phyloP scores from a whole-genome alignment of 805 yeast genomes.

The Saturnispora sekii region DNA sequence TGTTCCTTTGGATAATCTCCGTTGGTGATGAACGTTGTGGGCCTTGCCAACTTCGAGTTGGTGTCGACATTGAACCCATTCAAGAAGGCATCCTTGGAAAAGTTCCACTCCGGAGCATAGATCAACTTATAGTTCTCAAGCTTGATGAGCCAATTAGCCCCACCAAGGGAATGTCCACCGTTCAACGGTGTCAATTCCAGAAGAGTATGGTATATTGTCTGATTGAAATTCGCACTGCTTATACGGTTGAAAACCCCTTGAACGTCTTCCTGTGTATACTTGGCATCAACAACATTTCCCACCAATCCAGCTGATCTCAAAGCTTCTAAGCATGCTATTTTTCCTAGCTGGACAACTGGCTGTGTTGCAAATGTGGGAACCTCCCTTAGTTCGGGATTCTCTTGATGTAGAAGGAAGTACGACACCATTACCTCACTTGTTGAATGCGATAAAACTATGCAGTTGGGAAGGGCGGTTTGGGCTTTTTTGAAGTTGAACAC shows the following conservation, averaged over 20 bases:
- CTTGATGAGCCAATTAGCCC: constrained; percentile 71
- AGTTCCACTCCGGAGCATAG: constrained; percentile 93
- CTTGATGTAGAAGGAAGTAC: constrained; percentile 52
- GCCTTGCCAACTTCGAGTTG: constrained; percentile 56
- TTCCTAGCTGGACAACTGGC: constrained; percentile 83
- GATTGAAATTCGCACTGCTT: constrained; percentile 65
- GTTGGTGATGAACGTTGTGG: constrained; percentile 75
- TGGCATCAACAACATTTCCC: constrained; percentile 58
- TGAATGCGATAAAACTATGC: constrained; percentile 73
- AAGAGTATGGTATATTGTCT: constrained; percentile 38
- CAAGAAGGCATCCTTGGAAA: constrained; percentile 76
- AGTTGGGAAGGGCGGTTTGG: not conserved
- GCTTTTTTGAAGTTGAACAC: not conserved
- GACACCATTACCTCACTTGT: constrained; percentile 76
- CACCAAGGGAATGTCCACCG: constrained; percentile 92
- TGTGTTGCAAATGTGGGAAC: constrained; percentile 79
- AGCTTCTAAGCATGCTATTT: constrained; percentile 74
- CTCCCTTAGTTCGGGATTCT: constrained; percentile 47
- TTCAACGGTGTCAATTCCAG: constrained; percentile 69
- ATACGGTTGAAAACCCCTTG: constrained; percentile 49
- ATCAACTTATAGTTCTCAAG: constrained; percentile 69
- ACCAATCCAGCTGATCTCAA: constrained; percentile 65
- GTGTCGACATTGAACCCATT: constrained; percentile 50
- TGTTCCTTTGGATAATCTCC: constrained; percentile 52
- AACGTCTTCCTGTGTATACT: constrained; percentile 25